Base-by-base conservation (phyloP, 1,284 basidiomycete species). In the Neolentinus lepideus region DNA sequence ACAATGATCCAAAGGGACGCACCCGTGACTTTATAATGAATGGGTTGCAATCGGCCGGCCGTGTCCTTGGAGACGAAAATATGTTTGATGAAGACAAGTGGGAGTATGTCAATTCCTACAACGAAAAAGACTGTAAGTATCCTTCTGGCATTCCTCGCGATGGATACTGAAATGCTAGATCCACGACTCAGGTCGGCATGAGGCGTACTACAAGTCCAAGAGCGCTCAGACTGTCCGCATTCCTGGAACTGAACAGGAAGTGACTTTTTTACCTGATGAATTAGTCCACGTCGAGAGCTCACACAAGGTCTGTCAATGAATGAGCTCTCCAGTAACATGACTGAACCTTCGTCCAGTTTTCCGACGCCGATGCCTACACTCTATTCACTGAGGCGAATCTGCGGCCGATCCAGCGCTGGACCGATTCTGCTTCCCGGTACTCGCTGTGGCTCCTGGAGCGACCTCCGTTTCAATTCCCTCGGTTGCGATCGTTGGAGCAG, bases 381-480 rank as follows among this genome's bases (percentile, higher is more conserved):
- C 75, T 98, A 27, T 98, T 99, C 69, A 73, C 83, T 1, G 75
- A 83, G 14, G 82, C 89, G 2, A 84, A 91, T 55, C 75, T 99
- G n/a, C 82, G 93, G 10, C 85, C 92, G 6, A 78, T 98, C 51
- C 85, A 94, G 63, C 83, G 87, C 36, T 99, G 94, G 95, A 85
- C 77, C 51, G 92, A 94, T 61, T 79, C 77, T 51, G 72, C 80
- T 31, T 77, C 78, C 1, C 82, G 83, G 50, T 97, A 97, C 69
- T 90, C 91, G 1, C 72, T 98, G 27, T 98, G 92, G 90, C 79
- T 98, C 1, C 78, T 98, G 25, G 94, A 98, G 69, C 85, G 92
- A 22, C 92, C 94, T 1, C 71, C 80, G 0, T 92, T 96, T 71
- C 70, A 72, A 36, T 95, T 96, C 73, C 84, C 83, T 46, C 72